A percentile compares a stretch with the other conserved stretches of the same genome.
These are phyloP conservation scores for Cadophora gregata DNA, from an alignment of 2,329 filamentous ascomycete species.

Conservation along the genomic window DNA sequence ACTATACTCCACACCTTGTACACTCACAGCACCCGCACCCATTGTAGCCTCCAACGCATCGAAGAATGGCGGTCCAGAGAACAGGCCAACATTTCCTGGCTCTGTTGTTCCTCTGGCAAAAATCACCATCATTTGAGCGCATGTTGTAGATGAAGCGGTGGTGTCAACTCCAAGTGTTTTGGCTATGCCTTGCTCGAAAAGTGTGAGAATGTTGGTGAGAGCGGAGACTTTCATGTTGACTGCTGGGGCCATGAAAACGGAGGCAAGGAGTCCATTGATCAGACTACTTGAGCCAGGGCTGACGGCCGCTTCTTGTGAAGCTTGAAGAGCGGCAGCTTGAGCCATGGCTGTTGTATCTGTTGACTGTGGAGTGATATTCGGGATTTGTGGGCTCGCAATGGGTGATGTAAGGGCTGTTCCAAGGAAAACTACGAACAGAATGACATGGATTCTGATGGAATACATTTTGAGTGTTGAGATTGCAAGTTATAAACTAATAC, in stretches of 20 bases:
- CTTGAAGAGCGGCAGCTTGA: background rate
- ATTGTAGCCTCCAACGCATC: constrained; percentile 50
- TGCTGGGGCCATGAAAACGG: constrained; percentile 7
- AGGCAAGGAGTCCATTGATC: constrained; percentile 16
- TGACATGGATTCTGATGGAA: background rate
- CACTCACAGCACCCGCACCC: constrained; percentile 51
- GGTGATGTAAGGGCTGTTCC: background rate
- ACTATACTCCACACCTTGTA: constrained; percentile 61
- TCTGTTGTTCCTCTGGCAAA: constrained; percentile 62
- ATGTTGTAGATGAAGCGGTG: constrained; percentile 1
- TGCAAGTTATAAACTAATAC: background rate
- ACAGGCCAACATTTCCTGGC: constrained; percentile 55
- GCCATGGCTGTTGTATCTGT: constrained; percentile 8
- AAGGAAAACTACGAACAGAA: background rate
- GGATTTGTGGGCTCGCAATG: background rate
- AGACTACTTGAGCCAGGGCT: background rate
- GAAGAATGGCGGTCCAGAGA: constrained; percentile 58
- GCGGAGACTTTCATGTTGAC: constrained; percentile 16
- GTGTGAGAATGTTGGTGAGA: constrained; percentile 15
- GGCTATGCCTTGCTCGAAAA: constrained; percentile 10
- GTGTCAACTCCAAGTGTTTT: constrained; percentile 14
- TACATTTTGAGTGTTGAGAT: background rate
- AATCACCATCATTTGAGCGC: constrained; percentile 43
- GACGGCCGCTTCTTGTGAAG: background rate
- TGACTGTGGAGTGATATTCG: background rate